Conservation (phyloP, 2,329 filamentous ascomycete species). For the Neonectria ditissima region DNA sequence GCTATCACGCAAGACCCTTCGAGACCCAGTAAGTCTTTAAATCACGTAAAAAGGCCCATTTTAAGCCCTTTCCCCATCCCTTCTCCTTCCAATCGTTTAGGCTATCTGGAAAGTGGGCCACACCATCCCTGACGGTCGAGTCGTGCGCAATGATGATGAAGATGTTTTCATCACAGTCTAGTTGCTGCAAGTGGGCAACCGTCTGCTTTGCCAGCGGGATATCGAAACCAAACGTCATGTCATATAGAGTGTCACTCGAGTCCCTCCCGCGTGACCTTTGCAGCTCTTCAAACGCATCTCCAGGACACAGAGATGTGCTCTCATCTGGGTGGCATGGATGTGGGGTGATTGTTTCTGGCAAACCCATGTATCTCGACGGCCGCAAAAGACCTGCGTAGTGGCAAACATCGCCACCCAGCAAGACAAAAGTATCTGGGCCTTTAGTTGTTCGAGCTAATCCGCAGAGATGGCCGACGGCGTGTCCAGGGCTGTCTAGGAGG, state of each 20-base stretch:
- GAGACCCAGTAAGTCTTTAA: constrained; percentile 35
- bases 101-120: constrained; percentile 37
- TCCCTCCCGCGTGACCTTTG: constrained; percentile 36
- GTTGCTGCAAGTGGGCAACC: constrained; percentile 29
- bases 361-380: constrained; percentile 49
- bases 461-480: constrained; percentile 56
- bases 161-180: constrained; percentile 37
- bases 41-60: constrained; percentile 38
- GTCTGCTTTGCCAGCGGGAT: constrained; percentile 31
- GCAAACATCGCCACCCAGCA: constrained; percentile 57
- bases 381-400: constrained; percentile 55
- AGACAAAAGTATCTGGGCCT: constrained; percentile 51
- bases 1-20: constrained; percentile 23
- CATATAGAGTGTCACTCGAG: constrained; percentile 32
- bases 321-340: constrained; percentile 34
- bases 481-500: constrained; percentile 55
- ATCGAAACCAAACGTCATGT: constrained; percentile 38
- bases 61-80: constrained; percentile 30
- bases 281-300: constrained; percentile 30
- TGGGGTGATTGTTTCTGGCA: constrained; percentile 46
- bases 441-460: constrained; percentile 54
- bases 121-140: constrained; percentile 37
- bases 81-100: constrained; percentile 37
- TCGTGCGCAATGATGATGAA: constrained; percentile 38
- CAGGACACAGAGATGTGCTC: constrained; percentile 26